phyloP scores from a whole-genome alignment of 2,329 filamentous ascomycete species.

The Penicillium fuscoglaucum region DNA sequence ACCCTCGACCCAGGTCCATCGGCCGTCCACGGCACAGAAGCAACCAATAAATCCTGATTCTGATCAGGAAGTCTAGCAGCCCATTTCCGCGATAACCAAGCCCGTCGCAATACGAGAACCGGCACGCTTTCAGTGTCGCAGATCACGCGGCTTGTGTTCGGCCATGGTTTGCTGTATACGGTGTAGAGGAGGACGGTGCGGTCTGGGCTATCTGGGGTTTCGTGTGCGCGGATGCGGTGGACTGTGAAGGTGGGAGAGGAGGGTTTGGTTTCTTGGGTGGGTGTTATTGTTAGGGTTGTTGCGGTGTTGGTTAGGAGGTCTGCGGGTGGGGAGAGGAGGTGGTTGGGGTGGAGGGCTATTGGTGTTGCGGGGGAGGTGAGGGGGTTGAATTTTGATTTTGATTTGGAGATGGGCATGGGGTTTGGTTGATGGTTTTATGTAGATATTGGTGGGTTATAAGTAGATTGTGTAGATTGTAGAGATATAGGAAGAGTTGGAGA shows the following conservation, averaged over 20 bases:
- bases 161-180: conserved; percentile 21
- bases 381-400: not conserved
- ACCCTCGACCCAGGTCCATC: not conserved
- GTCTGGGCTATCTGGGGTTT: conserved; percentile 17
- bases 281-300: conserved; percentile 22
- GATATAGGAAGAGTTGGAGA: not conserved
- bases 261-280: conserved; percentile 19
- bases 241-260: conserved; percentile 17
- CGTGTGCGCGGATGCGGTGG: conserved; percentile 19
- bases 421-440: not conserved
- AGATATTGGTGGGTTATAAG: not conserved
- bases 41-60: not conserved
- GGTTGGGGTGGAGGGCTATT: conserved; percentile 23
- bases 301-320: conserved; percentile 26
- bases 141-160: conserved; percentile 18
- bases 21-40: not conserved
- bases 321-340: conserved; percentile 25
- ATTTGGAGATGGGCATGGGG: not conserved
- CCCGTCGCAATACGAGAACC: conserved; percentile 17
- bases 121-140: conserved; percentile 14
- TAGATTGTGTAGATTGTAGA: not conserved
- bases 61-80: not conserved
- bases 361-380: conserved; percentile 25
- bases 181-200: conserved; percentile 20
- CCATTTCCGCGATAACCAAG: conserved; percentile 14